phyloP scores from a whole-genome alignment of 257 asterid species.

The Solanum chilense region DNA sequence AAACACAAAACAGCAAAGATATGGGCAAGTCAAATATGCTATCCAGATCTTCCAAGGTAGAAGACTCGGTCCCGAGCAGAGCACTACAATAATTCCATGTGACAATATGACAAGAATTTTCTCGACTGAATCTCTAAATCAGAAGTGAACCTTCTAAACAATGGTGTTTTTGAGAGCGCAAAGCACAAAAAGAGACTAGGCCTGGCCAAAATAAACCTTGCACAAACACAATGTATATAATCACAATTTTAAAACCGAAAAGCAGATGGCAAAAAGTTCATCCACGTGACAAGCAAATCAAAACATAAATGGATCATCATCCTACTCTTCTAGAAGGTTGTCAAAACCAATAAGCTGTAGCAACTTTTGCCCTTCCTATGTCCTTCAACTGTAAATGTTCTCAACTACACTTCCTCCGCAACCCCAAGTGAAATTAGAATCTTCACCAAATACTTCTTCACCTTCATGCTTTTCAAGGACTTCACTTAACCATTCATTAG shows the following conservation, averaged over 20 bases:
- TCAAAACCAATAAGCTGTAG: neutral
- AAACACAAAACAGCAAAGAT: neutral
- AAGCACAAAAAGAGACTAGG: neutral
- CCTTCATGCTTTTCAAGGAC: neutral
- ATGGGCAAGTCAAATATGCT: neutral
- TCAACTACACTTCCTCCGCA: neutral
- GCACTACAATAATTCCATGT: neutral
- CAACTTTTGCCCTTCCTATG: neutral
- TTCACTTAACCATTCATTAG: neutral
- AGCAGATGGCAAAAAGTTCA: neutral
- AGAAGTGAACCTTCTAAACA: neutral
- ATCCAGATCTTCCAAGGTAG: neutral
- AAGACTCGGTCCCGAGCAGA: neutral
- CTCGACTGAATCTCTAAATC: neutral
- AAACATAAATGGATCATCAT: neutral
- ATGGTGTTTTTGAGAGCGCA: neutral
- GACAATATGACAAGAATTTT: neutral
- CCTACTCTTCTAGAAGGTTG: neutral
- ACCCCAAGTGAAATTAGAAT: neutral
- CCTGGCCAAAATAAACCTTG: neutral
- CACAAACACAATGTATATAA: neutral
- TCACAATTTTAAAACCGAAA: neutral
- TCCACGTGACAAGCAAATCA: neutral
- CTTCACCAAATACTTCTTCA: neutral
- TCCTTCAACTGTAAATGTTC: neutral